Base-by-base conservation (phyloP, 768 basidiomycete genomes). In the Saitozyma sp. region DNA sequence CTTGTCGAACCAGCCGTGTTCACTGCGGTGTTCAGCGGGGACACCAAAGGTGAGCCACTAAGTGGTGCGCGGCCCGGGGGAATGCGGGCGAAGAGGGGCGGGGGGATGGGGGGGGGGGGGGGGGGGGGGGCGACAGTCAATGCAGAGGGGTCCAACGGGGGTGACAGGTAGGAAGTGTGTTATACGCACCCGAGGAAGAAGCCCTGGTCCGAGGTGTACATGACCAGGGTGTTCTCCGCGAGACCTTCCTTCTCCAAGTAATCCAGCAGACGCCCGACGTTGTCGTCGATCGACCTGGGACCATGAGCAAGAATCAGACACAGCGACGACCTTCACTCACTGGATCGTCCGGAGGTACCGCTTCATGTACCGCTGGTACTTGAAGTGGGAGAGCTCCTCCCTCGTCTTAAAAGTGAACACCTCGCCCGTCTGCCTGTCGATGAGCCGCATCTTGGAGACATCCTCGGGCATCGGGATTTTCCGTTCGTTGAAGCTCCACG, bases 311-410 rank as follows among this genome's bases (percentile, higher is more conserved):
- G 29, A 29, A 29, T 29, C 29, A 5, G 14, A n/a, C 29, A 37
- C 51, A 53, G 3, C 3, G 40, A 2, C 46, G 46, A 48, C 2
- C 8, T 45, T n/a, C 43, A 53, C 58, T 59, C 29, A 59, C 59
- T 61, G 69, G 40, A 70, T 64, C 8, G 54, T 57, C 14, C 63
- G 62, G 38, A 70, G 65, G 51, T 70, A 70, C 29, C 69, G 58
- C 54, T 70, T 66, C 69, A 70, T 67, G 66, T 70, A 70, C 39
- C 68, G 41, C 59, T 68, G 66, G 55, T 67, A 68, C 54, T 70
- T 70, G 59, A 64, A 70, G 41, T 62, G 13, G 7, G 62, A 56
- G 8, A 70, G 60, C 54, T 70, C 69, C 9, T 53, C 56, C 56
- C 61, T 54, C 8, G 66, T 70, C 52, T 67, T 61, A 66, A 70